phyloP scores from a whole-genome alignment of 2,329 filamentous ascomycete genomes.

The Penicillium sp. region DNA sequence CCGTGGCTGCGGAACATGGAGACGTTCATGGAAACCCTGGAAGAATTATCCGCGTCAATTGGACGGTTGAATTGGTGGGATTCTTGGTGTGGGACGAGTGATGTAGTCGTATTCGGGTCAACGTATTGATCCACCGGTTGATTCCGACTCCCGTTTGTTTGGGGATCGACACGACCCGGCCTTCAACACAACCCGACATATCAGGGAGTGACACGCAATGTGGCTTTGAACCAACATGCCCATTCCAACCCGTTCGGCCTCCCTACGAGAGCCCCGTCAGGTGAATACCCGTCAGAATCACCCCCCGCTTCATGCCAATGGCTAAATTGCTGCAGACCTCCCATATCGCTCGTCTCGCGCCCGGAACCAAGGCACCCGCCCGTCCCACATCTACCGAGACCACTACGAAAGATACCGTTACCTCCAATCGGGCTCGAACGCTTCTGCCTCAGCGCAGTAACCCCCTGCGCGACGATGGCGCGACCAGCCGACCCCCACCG shows the following conservation, averaged over 20 bases:
- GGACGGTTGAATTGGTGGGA: too few species aligned
- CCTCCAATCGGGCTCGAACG: slow-evolving; percentile 27
- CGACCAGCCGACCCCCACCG: slow-evolving; percentile 18
- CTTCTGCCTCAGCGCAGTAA: slow-evolving; percentile 32
- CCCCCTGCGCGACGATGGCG: slow-evolving; percentile 19
- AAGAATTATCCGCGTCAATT: too few species aligned
- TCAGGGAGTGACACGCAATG: neutral
- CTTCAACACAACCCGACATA: neutral
- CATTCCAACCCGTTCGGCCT: slow-evolving; percentile 40
- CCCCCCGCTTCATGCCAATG: slow-evolving; percentile 16
- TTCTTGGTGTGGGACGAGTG: too few species aligned
- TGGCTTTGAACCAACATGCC: slow-evolving; percentile 30
- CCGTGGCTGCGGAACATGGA: too few species aligned
- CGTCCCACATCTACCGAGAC: slow-evolving; percentile 12
- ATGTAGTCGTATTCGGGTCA: too few species aligned
- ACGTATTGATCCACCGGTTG: neutral
- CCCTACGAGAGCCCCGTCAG: slow-evolving; percentile 37
- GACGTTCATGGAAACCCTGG: too few species aligned
- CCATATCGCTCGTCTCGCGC: slow-evolving; percentile 24
- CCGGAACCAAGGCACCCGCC: slow-evolving; percentile 13
- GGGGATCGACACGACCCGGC: neutral
- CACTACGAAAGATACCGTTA: slow-evolving; percentile 18
- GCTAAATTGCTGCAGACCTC: slow-evolving; percentile 20
- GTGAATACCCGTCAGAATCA: slow-evolving; percentile 4
- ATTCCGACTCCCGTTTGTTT: neutral